These are phyloP conservation scores for Trichoderma breve DNA, from an alignment of 2,329 filamentous ascomycete genomes.

Conservation along the genomic window DNA sequence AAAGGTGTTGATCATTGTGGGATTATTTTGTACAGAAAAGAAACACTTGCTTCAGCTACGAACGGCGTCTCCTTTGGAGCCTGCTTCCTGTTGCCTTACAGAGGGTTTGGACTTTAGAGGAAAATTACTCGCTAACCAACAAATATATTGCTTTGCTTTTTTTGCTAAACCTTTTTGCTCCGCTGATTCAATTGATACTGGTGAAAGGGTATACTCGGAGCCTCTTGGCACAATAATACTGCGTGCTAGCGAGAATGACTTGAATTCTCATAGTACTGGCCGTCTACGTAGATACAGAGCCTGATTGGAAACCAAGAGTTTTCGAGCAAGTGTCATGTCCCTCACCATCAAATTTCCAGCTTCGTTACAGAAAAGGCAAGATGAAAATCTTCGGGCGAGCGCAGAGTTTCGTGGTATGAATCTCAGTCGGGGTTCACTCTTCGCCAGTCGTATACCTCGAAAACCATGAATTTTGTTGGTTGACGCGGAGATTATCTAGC, in stretches of 20 bases:
- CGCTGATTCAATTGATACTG: background rate
- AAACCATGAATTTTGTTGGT: slow-evolving; percentile 68
- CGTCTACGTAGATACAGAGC: background rate
- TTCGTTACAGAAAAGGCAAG: slow-evolving; percentile 60
- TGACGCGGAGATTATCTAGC: slow-evolving; percentile 89
- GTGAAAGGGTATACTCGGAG: background rate
- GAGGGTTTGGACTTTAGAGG: background rate
- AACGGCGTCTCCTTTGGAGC: background rate
- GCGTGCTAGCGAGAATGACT: too few relatives aligned
- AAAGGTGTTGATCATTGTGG: background rate
- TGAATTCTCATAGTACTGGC: background rate
- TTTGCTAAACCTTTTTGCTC: background rate
- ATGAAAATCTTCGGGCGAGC: slow-evolving; percentile 81
- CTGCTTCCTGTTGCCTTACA: background rate
- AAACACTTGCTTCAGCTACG: background rate
- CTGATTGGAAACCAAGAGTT: background rate
- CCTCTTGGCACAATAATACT: background rate
- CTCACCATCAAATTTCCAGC: slow-evolving; percentile 83
- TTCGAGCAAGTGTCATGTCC: slow-evolving; percentile 49
- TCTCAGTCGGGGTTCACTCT: slow-evolving; percentile 61
- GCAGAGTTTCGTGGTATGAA: slow-evolving; percentile 49
- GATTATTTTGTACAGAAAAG: background rate
- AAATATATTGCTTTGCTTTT: slow-evolving; percentile 11
- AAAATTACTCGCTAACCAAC: background rate
- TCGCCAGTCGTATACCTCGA: slow-evolving; percentile 93